Evolutionary conservation across 805 yeast species (phyloP), one percentile per base, ranked within the genome.

Genomic region (Blastobotrys parvus): DNA sequence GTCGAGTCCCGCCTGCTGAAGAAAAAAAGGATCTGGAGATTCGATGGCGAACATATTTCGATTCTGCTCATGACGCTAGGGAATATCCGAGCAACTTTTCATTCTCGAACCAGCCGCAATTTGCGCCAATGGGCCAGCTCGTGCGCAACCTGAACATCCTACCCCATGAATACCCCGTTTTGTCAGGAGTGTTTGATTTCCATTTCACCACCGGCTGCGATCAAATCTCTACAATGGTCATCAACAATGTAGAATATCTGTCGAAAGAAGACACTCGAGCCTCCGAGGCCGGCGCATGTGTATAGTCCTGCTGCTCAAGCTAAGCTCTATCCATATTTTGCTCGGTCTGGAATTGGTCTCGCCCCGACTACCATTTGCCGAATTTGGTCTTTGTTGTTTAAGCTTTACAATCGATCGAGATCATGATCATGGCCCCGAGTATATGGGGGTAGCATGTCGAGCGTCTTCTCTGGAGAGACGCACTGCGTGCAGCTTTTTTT

Each of bases 121-220:
- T 33, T 25, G 42, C 37, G 15, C 31, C 36, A 7, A n/a, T 36
- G 15, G 35, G 44, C 34, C 31, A 48, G 20, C 44, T 59, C 7
- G 55, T 56, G 33, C 45, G 51, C 10, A 45, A 49, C 32, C 46
- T 60, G 31, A 57, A 55, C 11, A 46, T 60, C 30, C 45, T 53
- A n/a, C 62, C 64, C 1, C 55, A 55, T 32, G 65, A 60, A 49
- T 58, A 54, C 46, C 64, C 64, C 3, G 58, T 60, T 16, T 46
- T 62, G 20, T 59, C 61, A 11, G 66, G 66, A n/a, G 52, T 58
- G 29, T 61, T 62, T 41, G 64, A 60, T 51, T 62, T 61, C 38
- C 58, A 54, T 21, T 56, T 62, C 41, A 52, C 45, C 34, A 23
- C 39, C 4, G 47, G 45, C 19, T 59, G 64, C 51, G 44, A 47